phyloP scores from a whole-genome alignment of 805 yeast species.

The Zygosaccharomyces pseudorouxii region DNA sequence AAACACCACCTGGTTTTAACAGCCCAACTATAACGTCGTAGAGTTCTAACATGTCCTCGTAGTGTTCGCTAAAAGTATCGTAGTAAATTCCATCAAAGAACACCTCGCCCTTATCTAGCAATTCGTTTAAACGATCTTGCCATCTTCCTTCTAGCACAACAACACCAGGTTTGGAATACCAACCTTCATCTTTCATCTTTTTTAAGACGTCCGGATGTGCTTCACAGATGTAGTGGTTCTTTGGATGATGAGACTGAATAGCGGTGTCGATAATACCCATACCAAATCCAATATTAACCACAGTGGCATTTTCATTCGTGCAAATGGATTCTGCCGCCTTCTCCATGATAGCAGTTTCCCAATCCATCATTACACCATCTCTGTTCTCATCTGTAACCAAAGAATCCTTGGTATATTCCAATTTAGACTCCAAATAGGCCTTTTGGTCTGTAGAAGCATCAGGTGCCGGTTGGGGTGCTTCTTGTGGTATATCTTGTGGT shows the following conservation, averaged over 20 bases:
- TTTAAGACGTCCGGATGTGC: slow-evolving; percentile 89
- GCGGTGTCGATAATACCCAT: slow-evolving; percentile 91
- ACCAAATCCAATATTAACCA: slow-evolving; percentile 89
- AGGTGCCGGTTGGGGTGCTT: slow-evolving; percentile 21
- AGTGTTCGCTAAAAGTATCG: slow-evolving; percentile 92
- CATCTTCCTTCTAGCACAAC: slow-evolving; percentile 82
- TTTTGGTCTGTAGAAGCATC: slow-evolving; percentile 66
- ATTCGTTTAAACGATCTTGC: slow-evolving; percentile 73
- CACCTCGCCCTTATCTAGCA: slow-evolving; percentile 55
- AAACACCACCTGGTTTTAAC: slow-evolving; percentile 73
- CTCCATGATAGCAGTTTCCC: slow-evolving; percentile 84
- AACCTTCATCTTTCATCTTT: slow-evolving; percentile 67
- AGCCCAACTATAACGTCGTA: slow-evolving; percentile 80
- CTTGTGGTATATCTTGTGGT: slow-evolving; percentile 13
- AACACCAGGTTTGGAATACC: slow-evolving; percentile 73
- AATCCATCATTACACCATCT: slow-evolving; percentile 97
- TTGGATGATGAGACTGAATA: slow-evolving; percentile 48
- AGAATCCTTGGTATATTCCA: slow-evolving; percentile 62
- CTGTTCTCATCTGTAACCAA: slow-evolving; percentile 64
- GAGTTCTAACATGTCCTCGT: slow-evolving; percentile 79
- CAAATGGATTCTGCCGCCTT: slow-evolving; percentile 75
- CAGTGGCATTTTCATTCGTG: slow-evolving; percentile 39
- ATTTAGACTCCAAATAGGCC: slow-evolving; percentile 58
- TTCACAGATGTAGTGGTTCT: slow-evolving; percentile 77
- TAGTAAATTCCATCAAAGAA: slow-evolving; percentile 89